These are phyloP conservation scores for Laguncularia racemosa DNA, from an alignment of 345 rosid genomes.

Conservation along the genomic window DNA sequence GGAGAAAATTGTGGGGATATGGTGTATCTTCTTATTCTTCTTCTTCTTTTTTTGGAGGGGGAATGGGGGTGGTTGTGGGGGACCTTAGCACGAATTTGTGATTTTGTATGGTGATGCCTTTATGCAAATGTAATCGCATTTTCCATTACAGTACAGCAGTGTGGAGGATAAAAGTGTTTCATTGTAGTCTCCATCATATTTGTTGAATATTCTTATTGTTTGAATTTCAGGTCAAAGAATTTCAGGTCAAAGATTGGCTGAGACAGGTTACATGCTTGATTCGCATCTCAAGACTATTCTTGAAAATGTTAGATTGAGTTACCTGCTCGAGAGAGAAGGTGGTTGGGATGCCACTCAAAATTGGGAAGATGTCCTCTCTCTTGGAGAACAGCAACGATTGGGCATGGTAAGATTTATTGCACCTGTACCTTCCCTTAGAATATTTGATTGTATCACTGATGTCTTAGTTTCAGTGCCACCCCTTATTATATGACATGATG, in stretches of 20 bases:
- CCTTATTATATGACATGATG: slow-evolving; percentile 12
- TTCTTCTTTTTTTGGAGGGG: too few species aligned
- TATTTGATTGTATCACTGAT: background rate
- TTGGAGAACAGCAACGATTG: slow-evolving; percentile 96
- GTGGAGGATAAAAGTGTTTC: too few species aligned
- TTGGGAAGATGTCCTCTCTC: slow-evolving; percentile 95
- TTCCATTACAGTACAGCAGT: too few species aligned
- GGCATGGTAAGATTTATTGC: slow-evolving; percentile 65
- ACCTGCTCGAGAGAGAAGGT: slow-evolving; percentile 82
- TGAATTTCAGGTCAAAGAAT: slow-evolving; percentile 36
- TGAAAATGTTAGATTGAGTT: slow-evolving; percentile 73
- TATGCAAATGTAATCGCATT: too few species aligned
- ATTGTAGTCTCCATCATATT: too few species aligned
- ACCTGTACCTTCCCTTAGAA: too few species aligned
- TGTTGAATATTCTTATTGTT: too few species aligned
- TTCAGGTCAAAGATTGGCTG: slow-evolving; percentile 38
- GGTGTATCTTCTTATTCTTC: too few species aligned
- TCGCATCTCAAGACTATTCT: slow-evolving; percentile 54
- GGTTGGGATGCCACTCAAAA: slow-evolving; percentile 78
- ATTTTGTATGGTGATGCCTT: too few species aligned
- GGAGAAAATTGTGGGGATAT: too few species aligned
- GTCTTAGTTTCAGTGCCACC: background rate
- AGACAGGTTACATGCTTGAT: slow-evolving; percentile 29
- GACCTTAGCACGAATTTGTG: too few species aligned
- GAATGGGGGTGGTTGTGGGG: too few species aligned